Evolutionary conservation across 129 eudicot genomes (phyloP), one percentile per base, ranked within the genome.

Genomic region (Tagetes patula): DNA sequence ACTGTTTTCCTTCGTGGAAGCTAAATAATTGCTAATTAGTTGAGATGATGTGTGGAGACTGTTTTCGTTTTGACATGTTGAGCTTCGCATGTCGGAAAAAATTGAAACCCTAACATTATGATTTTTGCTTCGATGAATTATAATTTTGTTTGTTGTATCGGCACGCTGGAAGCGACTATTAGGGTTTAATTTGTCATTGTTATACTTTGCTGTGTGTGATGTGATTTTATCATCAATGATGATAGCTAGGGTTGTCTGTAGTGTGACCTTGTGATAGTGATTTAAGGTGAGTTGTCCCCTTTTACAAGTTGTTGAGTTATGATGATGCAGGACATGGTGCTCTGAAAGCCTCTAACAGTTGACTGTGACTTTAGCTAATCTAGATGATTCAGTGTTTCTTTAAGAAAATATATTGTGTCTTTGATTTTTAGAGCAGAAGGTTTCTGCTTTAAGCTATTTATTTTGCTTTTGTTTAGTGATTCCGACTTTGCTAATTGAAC

Each of bases 311-410:
- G 4, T 52, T 52, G 56, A 30, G 47, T 12, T 31, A 65, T 65
- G 66, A 75, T 75, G 79, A 75, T 52, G 72, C 79, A 38, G 72
- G 73, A 66, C 13, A 53, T 75, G 46, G 67, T 75, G 65, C 56
- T 41, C 65, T 75, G 46, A 41, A 75, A 43, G 47, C 42, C 79
- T 75, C 79, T 75, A 34, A 66, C 54, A 14, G 32, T 32, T 67
- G 48, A 75, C 47, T 10, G 54, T 56, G 75, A 36, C 60, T 76
- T 43, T 33, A 43, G 48, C 70, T 76, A 20, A 68, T 37, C 40
- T 20, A 56, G 58, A 76, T 67, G 50, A 32, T 76, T 58, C 1
- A 76, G 10, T 59, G 38, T 49, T 67, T 76, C 33, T 43, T 32
- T 43, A 56, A 55, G 68, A 56, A 41, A 56, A 76, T 36, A 56